These are phyloP conservation scores for Dactylellina drechsleri DNA, from an alignment of 2,329 filamentous ascomycete genomes.

Conservation along the genomic window DNA sequence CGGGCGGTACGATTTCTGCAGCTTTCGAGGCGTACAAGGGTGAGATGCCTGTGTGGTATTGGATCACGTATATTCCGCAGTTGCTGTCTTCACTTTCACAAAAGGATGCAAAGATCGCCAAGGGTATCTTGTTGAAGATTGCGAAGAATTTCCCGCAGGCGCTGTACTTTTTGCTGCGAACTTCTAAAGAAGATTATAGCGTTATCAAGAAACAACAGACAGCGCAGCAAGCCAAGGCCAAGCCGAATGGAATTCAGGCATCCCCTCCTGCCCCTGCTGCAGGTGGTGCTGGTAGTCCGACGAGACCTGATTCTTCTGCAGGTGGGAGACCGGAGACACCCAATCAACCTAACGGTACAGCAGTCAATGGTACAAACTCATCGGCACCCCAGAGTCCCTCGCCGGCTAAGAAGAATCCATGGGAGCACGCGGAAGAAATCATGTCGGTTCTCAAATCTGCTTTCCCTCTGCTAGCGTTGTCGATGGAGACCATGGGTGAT, in stretches of 20 bases:
- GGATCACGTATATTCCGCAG: conserved; percentile 99
- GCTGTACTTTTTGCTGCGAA: conserved; percentile 93
- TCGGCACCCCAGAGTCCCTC: conserved; percentile 55
- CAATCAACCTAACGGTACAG: conserved; percentile 47
- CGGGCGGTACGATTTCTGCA: conserved; percentile 80
- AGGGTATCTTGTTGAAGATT: conserved; percentile 87
- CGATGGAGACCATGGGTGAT: conserved; percentile 99
- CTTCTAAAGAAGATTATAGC: conserved; percentile 91
- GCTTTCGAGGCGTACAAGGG: conserved; percentile 98
- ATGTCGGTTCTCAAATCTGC: conserved; percentile 95
- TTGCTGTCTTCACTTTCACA: conserved; percentile 89
- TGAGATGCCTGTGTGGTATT: conserved; percentile 98
- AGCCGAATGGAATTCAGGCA: conserved; percentile 65
- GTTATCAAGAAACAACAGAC: conserved; percentile 89
- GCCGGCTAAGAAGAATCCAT: conserved; percentile 76
- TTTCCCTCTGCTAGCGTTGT: conserved; percentile 91
- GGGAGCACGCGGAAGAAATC: conserved; percentile 96
- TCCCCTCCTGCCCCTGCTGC: conserved; percentile 65
- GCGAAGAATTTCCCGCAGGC: conserved; percentile 96
- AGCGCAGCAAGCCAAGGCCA: conserved; percentile 71
- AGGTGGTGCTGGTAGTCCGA: conserved; percentile 58
- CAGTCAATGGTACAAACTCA: conserved; percentile 56
- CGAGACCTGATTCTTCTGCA: conserved; percentile 57
- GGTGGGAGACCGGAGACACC: conserved; percentile 57
- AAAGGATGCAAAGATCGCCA: conserved; percentile 87